A percentile compares a stretch with the other conserved stretches of the same genome.
Conservation (phyloP, 177 flowering plant genomes). For the Vitis hybrid region DNA sequence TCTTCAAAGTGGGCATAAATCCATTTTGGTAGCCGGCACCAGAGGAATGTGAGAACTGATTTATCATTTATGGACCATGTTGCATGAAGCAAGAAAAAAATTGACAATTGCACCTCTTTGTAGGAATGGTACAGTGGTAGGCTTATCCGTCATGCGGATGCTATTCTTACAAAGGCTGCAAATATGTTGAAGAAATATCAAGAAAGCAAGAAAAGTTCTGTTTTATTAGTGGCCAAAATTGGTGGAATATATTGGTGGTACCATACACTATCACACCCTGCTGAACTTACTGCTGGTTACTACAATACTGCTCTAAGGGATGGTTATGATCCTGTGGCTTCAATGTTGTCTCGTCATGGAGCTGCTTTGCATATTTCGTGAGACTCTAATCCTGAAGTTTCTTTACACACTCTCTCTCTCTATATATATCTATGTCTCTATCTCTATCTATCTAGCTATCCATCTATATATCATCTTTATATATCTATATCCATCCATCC, state of each 20-base stretch:
- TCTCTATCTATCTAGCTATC: no score
- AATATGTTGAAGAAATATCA: slow-evolving; percentile 41
- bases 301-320: slow-evolving; percentile 59
- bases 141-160: slow-evolving; percentile 55
- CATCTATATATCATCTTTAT: no score
- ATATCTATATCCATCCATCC: no score
- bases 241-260: slow-evolving; percentile 69
- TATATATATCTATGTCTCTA: neutral
- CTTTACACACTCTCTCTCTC: neutral
- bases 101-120: slow-evolving; percentile 16
- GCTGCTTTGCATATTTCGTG: slow-evolving; percentile 55
- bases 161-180: slow-evolving; percentile 48
- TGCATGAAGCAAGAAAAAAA: neutral
- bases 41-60: no score
- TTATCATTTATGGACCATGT: no score
- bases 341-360: slow-evolving; percentile 54
- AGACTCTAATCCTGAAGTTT: slow-evolving; percentile 16
- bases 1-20: no score
- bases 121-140: slow-evolving; percentile 69
- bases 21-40: no score
- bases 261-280: slow-evolving; percentile 57
- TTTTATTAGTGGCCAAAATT: slow-evolving; percentile 55
- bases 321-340: slow-evolving; percentile 61
- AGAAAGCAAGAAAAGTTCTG: slow-evolving; percentile 26
- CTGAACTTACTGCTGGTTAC: slow-evolving; percentile 75